Base-by-base conservation (phyloP, 2,329 filamentous ascomycete species). In the Pseudocercospora fijiensis region DNA sequence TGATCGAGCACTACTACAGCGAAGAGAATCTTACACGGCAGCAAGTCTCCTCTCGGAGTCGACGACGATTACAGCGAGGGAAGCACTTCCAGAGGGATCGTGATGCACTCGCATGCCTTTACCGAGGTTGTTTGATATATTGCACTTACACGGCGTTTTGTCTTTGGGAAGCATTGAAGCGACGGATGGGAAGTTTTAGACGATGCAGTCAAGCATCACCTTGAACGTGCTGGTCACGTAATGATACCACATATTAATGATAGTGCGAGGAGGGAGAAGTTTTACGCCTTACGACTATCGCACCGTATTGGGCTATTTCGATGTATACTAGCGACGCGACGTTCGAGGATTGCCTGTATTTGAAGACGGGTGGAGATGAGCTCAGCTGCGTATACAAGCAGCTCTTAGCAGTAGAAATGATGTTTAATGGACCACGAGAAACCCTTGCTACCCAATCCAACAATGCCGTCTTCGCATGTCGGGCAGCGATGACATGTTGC, bases 171-270 rank as follows among this genome's bases (percentile, higher is more conserved):
- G 37, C 45, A 60, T 60, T 51, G n/a, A n/a, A 41, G 26, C 27
- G 30, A 53, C 37, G 51, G 24, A 61, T 49, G 59, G 26, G 60
- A 51, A 49, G 9, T 22, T 57, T 27, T 24, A 47, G 30, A 24
- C 43, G 26, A 33, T 22, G 60, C 60, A 57, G 47, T n/a, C 22
- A 53, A n/a, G 49, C 49, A 28, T 49, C 45, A 22, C 45, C 24
- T 20, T 53, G 11, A 27, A 57, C 58, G 33, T 64, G 62, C 62
- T 64, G 62, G 62, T 57, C 62, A 61, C 45, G 58, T 60, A 49
- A 63, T 55, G 61, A 64, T 57, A 57, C 52, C 51, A 57, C 52
- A 64, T 52, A 37, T 57, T 61, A 64, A 59, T 28, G 61, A 63
- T 28, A 51, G 61, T 24, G 45, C 20, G 49, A 61, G 20, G 57